Evolutionary conservation across 768 basidiomycete genomes (phyloP), one percentile per base, ranked within the genome.

Genomic region (Boletus bicolor): DNA sequence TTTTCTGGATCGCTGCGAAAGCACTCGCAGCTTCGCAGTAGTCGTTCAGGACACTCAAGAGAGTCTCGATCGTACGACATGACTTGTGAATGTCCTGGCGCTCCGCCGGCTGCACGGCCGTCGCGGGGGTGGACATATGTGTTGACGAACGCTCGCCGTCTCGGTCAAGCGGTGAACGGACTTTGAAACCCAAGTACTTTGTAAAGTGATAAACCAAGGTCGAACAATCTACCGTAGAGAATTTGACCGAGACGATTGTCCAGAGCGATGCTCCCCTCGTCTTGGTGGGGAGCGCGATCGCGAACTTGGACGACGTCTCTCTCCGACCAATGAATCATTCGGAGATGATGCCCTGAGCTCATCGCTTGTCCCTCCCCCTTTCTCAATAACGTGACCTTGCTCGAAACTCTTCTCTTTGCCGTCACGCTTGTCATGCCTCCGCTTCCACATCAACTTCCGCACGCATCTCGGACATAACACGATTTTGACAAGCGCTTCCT

Each of bases 401-500:
- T 34, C 57, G 30, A 37, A 19, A 5, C 0, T 45, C 19, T 55
- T 55, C 8, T 58, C 60, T 19, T 37, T 50, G 46, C 49, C 44
- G 55, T 55, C 49, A 53, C 54, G 77, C 66, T 82, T 88, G 64
- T 88, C 85, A 66, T 84, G 83, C 64, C 78, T 79, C 62, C 86
- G 76, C 68, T 91, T 93, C 84, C 88, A 93, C 82, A 87, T 84
- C 63, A 98, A 73, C 77, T 96, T 98, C 68, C 82, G 82, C 47
- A 83, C 73, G 65, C 96, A 98, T 63, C 76, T 80, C 30, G 76
- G 71, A 67, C 96, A 98, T 34, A 98, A 72, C 2, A 92, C 92
- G 3, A 95, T 83, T 69, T 98, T 98, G 47, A 98, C 96, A 12
- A 98, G 75, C 0, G 93, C 92, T 49, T 82, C 81, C 71, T 91